phyloP scores from a whole-genome alignment of 805 yeast species.

The Yarrowia porcina region DNA sequence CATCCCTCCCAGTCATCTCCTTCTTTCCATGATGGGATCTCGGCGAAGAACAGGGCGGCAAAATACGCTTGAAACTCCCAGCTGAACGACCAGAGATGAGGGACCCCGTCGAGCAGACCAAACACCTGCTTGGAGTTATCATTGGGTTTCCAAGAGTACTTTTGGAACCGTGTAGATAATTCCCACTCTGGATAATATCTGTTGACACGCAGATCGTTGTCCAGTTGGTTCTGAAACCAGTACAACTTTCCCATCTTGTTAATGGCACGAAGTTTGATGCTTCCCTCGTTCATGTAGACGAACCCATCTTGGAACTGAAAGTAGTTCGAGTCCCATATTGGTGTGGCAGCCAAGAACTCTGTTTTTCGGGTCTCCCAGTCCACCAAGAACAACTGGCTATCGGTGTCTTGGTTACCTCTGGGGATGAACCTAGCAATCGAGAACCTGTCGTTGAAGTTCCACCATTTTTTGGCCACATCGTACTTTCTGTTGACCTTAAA shows the following conservation, averaged over 20 bases:
- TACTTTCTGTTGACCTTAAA: neutral
- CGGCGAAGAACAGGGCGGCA: neutral
- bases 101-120: neutral
- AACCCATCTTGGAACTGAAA: neutral
- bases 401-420: neutral
- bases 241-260: neutral
- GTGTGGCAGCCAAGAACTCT: neutral
- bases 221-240: neutral
- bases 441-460: constrained; percentile 6
- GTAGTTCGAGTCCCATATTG: constrained; percentile 1
- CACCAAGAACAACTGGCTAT: neutral
- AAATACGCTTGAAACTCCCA: neutral
- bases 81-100: neutral
- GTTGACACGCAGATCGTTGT: neutral
- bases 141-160: neutral
- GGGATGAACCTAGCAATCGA: neutral
- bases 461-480: constrained; percentile 2
- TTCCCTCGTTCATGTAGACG: constrained; percentile 9
- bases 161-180: neutral
- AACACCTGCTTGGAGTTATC: constrained; percentile 3
- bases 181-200: constrained; percentile 8
- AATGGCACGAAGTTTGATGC: neutral
- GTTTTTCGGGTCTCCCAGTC: neutral
- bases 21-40: neutral
- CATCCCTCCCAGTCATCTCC: constrained; percentile 13